Evolutionary conservation across 306 rosid genomes (phyloP).

Genomic region (Pterocarpus santalinus): DNA sequence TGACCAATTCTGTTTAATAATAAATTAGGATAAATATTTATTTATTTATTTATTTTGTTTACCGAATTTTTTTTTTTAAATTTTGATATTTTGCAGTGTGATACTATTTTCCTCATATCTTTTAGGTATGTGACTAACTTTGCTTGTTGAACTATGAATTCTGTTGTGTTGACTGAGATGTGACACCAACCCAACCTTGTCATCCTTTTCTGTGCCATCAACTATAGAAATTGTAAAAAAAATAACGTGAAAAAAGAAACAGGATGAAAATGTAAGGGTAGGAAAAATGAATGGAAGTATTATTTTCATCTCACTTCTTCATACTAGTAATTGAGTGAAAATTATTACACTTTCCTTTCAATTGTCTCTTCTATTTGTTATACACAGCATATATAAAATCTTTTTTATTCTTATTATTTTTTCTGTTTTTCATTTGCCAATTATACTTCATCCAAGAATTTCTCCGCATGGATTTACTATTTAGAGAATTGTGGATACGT

Average conservation of each 20-base stretch:
- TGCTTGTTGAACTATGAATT: not conserved
- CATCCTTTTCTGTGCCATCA: slow-evolving; percentile 1
- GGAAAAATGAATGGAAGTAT: not conserved
- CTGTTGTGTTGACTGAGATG: not conserved
- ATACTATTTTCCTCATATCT: too few relatives aligned
- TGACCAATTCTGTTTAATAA: too few relatives aligned
- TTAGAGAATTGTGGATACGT: not conserved
- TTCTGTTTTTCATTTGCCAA: not conserved
- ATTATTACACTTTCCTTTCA: not conserved
- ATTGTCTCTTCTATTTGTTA: not conserved
- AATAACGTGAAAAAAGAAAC: not conserved
- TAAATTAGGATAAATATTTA: too few relatives aligned
- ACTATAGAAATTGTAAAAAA: not conserved
- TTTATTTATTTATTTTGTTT: too few relatives aligned
- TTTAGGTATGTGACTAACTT: not conserved
- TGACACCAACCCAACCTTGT: slow-evolving; percentile 31
- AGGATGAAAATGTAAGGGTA: too few relatives aligned
- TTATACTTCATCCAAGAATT: not conserved
- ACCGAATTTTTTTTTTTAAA: too few relatives aligned
- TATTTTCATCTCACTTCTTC: not conserved
- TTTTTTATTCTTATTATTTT: not conserved
- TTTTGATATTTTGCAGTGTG: too few relatives aligned
- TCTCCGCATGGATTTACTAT: not conserved
- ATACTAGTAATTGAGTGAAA: not conserved
- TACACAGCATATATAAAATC: not conserved